Evolutionary conservation across 495 filamentous ascomycete genomes (phyloP), one percentile per base, ranked within the genome.

Genomic region (Pyrenopolyporus hunteri): DNA sequence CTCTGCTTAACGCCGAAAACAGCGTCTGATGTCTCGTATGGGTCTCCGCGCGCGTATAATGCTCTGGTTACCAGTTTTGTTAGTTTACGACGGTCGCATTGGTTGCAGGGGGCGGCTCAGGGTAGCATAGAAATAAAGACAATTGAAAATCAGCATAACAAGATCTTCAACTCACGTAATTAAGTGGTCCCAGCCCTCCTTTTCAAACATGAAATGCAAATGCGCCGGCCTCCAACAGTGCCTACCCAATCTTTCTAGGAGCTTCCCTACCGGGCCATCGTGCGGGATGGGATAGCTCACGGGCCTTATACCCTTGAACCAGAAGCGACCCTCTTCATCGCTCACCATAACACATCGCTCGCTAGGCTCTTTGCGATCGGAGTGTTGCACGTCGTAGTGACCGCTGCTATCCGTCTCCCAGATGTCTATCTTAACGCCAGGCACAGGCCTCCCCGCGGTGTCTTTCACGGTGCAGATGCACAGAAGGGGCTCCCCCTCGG

Each of bases 161-260:
- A 13, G 7, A 37, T 14, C 28, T 29, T 35, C 13, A n/a, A 83
- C 86, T 58, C 74, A 92, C 88, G 93, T 97, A 65, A 97, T 85
- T 64, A 97, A 77, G 67, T 89, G 82, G 74, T 96, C 91, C 72
- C 87, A 96, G 0, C 91, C 73, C 26, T 80, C 76, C 79, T 92
- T 95, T 72, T 88, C 83, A 74, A 97, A 95, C 90, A 96, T 94
- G 68, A 96, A 97, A 76, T 97, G 93, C 81, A 97, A 87, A 78
- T 97, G 92, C 39, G 87, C 86, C 20, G 93, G 93, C 32, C 93
- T 76, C 76, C 85, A 96, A 57, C 87, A 84, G 77, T 96, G 93
- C 23, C 93, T 78, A 20, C 82, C 80, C 71, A 97, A 67, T 73
- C 73, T 76, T 74, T 77, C 77, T 73, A 97, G 76, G 69, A 97